These are phyloP conservation scores for Hypoxylon cercidicola DNA, from an alignment of 495 filamentous ascomycete genomes.

Conservation along the genomic window DNA sequence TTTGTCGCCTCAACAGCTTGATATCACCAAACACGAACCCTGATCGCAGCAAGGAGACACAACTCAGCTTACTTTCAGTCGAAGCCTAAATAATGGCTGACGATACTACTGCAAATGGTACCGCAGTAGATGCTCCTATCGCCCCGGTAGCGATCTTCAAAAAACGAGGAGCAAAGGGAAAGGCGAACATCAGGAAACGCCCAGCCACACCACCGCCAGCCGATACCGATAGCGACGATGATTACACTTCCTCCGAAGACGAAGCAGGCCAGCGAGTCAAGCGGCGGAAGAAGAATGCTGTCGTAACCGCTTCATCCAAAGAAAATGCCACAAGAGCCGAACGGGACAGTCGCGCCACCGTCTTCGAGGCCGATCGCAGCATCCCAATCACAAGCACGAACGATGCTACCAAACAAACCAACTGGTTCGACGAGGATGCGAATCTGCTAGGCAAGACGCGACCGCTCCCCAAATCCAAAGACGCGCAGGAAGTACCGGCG, in stretches of 20 bases:
- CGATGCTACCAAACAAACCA: conserved; percentile 92
- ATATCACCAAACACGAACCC: conserved; percentile 1
- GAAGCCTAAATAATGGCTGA: conserved; percentile 42
- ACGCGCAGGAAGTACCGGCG: conserved; percentile 36
- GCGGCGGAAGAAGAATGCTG: conserved; percentile 75
- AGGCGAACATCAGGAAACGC: conserved; percentile 83
- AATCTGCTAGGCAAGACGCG: conserved; percentile 73
- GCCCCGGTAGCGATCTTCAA: conserved; percentile 79
- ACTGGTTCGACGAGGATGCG: conserved; percentile 85
- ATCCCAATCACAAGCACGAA: conserved; percentile 71
- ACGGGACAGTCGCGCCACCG: conserved; percentile 60
- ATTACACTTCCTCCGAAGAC: conserved; percentile 81
- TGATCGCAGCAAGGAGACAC: not conserved
- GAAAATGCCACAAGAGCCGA: conserved; percentile 53
- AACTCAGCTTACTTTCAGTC: not conserved
- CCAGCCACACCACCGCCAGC: conserved; percentile 81
- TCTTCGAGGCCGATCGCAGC: conserved; percentile 69
- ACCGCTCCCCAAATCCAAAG: conserved; percentile 39
- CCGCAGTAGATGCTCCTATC: conserved; percentile 44
- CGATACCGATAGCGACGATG: conserved; percentile 61
- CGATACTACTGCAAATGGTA: conserved; percentile 37
- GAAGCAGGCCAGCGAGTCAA: conserved; percentile 79
- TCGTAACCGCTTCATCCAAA: conserved; percentile 65
- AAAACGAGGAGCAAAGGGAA: conserved; percentile 80
- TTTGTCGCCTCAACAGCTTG: not conserved